phyloP scores from a whole-genome alignment of 805 yeast species.

The Teunomyces tritomae region DNA sequence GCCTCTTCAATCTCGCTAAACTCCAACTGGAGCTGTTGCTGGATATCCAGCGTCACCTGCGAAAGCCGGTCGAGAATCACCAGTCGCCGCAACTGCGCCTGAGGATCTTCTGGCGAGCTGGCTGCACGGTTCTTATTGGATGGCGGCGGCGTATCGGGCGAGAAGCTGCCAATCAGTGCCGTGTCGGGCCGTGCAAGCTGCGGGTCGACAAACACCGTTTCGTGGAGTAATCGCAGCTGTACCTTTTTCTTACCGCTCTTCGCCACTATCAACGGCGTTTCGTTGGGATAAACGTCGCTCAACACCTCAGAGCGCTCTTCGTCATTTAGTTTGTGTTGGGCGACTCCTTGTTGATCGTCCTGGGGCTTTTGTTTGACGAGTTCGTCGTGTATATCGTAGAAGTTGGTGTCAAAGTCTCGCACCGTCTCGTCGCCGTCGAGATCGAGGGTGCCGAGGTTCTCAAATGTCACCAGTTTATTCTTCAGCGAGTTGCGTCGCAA shows the following conservation, averaged over 20 bases:
- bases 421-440: conserved; percentile 6
- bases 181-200: conserved; percentile 13
- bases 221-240: conserved; percentile 3
- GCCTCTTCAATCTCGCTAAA: conserved; percentile 14
- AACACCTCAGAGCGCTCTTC: conserved; percentile 40
- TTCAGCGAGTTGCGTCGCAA: conserved; percentile 5
- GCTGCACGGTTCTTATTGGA: conserved; percentile 6
- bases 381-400: conserved; percentile 23
- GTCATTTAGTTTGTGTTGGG: conserved; percentile 16
- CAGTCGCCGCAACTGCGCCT: conserved; percentile 28
- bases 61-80: conserved; percentile 36
- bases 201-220: neutral
- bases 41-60: conserved; percentile 39
- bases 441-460: conserved; percentile 29
- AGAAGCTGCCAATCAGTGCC: conserved; percentile 35
- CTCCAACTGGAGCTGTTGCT: conserved; percentile 24
- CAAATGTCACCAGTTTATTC: conserved; percentile 40
- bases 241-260: conserved; percentile 18
- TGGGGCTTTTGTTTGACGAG: conserved; percentile 4
- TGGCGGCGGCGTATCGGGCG: conserved; percentile 36
- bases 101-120: neutral
- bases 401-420: conserved; percentile 5
- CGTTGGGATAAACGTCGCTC: conserved; percentile 38
- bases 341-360: conserved; percentile 5
- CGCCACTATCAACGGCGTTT: conserved; percentile 32